A percentile compares a stretch with the other conserved stretches of the same genome.
Evolutionary conservation across 164 flowering plant genomes (phyloP).

Genomic region (Stephania cephalantha): DNA sequence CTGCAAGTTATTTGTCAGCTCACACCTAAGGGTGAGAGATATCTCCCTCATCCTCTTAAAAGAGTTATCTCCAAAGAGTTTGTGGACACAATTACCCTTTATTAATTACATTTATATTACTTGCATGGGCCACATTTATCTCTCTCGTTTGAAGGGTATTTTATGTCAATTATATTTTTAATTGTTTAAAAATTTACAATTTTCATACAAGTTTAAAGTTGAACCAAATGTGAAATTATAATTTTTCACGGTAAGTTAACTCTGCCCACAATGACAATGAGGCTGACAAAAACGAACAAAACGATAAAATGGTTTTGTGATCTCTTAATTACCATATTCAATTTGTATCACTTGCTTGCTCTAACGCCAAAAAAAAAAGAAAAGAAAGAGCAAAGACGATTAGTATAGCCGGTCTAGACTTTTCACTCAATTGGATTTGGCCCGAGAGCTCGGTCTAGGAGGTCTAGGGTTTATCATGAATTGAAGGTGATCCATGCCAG

Average conservation of each 20-base stretch:
- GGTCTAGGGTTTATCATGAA: constrained; percentile 1
- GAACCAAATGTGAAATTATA: background rate
- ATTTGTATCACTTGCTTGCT: background rate
- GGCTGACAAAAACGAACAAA: background rate
- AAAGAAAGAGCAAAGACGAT: background rate
- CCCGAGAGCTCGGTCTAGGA: background rate
- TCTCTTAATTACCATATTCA: background rate
- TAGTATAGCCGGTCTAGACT: background rate
- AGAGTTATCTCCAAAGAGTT: too few species aligned
- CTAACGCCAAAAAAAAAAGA: background rate
- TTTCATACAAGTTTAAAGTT: too few species aligned
- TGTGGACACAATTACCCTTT: too few species aligned
- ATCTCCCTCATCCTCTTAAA: too few species aligned
- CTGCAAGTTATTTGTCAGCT: too few species aligned
- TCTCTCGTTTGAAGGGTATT: too few species aligned
- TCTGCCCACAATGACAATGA: background rate
- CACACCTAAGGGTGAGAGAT: too few species aligned
- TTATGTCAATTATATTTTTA: too few species aligned
- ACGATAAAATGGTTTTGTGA: background rate
- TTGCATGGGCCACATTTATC: too few species aligned
- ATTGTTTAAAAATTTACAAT: too few species aligned
- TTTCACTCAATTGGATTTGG: background rate
- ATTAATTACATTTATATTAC: too few species aligned
- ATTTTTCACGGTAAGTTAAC: background rate
- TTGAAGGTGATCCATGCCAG: background rate